Conservation (phyloP, 345 rosid genomes). For the Euphorbia tirucalli region DNA sequence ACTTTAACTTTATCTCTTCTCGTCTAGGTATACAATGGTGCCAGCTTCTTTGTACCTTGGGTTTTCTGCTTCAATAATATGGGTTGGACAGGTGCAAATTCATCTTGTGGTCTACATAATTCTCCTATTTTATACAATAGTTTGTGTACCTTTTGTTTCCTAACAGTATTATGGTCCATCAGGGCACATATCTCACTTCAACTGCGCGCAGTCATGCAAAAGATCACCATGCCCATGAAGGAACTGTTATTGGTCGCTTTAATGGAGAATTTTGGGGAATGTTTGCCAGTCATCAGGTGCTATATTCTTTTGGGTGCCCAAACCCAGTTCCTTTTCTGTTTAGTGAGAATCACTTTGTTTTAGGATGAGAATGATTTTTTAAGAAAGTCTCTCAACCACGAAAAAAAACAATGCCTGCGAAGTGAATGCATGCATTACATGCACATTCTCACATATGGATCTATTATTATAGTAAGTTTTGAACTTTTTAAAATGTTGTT, state of each 20-base stretch:
- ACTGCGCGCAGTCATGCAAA: constrained; percentile 75
- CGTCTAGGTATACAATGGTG: constrained; percentile 74
- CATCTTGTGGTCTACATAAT: constrained; percentile 12
- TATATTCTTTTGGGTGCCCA: constrained; percentile 11
- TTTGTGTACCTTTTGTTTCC: not conserved
- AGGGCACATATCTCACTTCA: constrained; percentile 95
- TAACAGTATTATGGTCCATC: constrained; percentile 18
- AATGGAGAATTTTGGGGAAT: constrained; percentile 95
- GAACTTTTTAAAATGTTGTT: not conserved
- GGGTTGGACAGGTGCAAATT: constrained; percentile 88
- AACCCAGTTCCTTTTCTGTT: not conserved
- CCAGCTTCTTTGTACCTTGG: constrained; percentile 87
- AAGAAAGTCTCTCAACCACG: not conserved
- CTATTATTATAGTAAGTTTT: too few relatives aligned
- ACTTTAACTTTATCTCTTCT: constrained; percentile 3
- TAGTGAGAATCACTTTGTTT: not conserved
- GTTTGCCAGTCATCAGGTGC: constrained; percentile 87
- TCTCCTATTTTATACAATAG: not conserved
- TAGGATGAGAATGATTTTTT: not conserved
- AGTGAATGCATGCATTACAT: not conserved
- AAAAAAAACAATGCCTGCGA: too few relatives aligned
- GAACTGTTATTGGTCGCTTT: constrained; percentile 67
- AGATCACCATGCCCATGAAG: constrained; percentile 59
- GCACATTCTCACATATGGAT: not conserved
- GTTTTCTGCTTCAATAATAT: constrained; percentile 82